Base-by-base conservation (phyloP, 768 basidiomycete species). In the Pleurotus sapidus region DNA sequence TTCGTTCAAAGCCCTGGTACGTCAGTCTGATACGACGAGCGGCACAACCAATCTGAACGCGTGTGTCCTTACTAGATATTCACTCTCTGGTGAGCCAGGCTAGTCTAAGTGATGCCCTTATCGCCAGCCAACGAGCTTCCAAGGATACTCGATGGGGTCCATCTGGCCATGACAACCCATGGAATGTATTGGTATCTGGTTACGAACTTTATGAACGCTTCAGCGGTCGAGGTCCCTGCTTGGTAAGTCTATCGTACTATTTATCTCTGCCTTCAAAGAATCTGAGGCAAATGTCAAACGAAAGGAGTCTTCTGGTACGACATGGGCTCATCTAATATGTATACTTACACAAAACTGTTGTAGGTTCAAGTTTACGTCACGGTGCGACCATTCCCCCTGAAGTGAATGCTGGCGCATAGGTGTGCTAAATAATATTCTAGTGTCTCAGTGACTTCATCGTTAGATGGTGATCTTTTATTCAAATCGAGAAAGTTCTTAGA, bases 121-220 rank as follows among this genome's bases (percentile, higher is more conserved):
- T 9, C 5, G 27, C 27, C 27, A 9, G 27, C 27, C 27, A 30
- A 30, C 9, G 27, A 30, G 27, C 27, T 30, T 30, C 5, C 27
- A 37, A 77, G 76, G 74, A 23, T 68, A 7, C 63, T 76, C 8
- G 74, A 75, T 60, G 67, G 67, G 8, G 40, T 73, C 17, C 73
- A 75, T 27, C 60, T 74, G 23, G 67, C 66, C 0, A 63, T 76
- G 14, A 62, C 72, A 18, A 67, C 71, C 3, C 71, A 74, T 54
- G 64, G 64, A 30, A 34, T 75, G 24, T 76, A 77, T 60, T 69
- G 62, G 59, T 76, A 74, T 62, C 51, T 73, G 38, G 67, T 77
- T 42, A 65, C 61, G 15, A 75, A 71, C 43, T 73, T 67, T 47
- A 64, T 50, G 23, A 71, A 74, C 54, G 65, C 70, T 5, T 3